These are phyloP conservation scores for Tuber microsphaerosporum DNA, from an alignment of 495 filamentous ascomycete genomes.

Conservation along the genomic window DNA sequence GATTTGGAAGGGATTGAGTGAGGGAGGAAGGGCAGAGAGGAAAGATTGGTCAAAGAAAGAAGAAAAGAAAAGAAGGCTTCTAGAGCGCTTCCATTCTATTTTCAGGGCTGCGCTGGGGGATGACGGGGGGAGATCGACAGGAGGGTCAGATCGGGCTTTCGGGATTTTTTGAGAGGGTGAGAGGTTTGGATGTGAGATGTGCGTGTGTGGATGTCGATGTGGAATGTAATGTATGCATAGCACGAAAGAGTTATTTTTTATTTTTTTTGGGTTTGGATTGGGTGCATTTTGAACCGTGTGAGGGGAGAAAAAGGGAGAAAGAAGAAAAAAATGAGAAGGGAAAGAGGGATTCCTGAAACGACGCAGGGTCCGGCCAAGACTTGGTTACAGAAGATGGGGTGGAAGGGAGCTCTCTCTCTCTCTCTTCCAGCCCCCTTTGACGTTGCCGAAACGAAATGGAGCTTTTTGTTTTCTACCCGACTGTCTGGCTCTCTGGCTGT, in stretches of 20 bases:
- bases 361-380: constrained; percentile 35
- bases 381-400: not conserved
- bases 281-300: not conserved
- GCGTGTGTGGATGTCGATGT: not conserved
- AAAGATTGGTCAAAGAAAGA: constrained; percentile 1
- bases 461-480: not conserved
- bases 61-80: constrained; percentile 33
- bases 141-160: constrained; percentile 9
- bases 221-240: no score
- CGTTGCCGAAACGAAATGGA: not conserved
- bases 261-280: not conserved
- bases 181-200: constrained; percentile 1
- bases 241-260: not conserved
- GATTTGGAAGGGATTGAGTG: not conserved
- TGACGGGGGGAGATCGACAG: constrained; percentile 31
- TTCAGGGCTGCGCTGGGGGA: constrained; percentile 21
- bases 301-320: not conserved
- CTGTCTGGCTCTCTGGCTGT: not conserved
- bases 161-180: not conserved
- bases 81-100: constrained; percentile 40
- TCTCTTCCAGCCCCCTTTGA: not conserved
- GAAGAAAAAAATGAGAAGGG: constrained; percentile 9
- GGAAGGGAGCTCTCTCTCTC: not conserved
- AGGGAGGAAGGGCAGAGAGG: not conserved
- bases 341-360: constrained; percentile 32